Base-by-base conservation (phyloP, 179 eudicot genomes). In the Spergularia azorica region DNA sequence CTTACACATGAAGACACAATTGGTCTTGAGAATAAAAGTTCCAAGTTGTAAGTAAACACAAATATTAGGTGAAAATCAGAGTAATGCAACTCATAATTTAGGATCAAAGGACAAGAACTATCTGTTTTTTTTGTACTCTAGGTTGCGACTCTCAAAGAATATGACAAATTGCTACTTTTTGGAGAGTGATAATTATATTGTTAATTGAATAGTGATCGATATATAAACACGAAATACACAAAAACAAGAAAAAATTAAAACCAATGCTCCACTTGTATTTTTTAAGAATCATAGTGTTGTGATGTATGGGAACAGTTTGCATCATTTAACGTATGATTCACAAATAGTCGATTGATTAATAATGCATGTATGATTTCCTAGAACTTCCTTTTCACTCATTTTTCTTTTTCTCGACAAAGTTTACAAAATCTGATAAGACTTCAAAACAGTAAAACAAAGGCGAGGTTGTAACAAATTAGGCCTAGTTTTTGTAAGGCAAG, bases 91-190 rank as follows among this genome's bases (percentile, higher is more conserved):
- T 50, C 54, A 26, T 15, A 13, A 54, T 2, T 12, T 2, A 32
- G 0, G 32, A 14, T 21, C 11, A 32, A 66, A 66, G 41, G 16
- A 66, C 51, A 48, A 15, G 9, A 32, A 41, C 9, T 67, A 43
- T n/a, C 32, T 20, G 20, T 8, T 20, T 21, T 20, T 36, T 36
- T 36, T 36, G 20, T 67, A 18, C 38, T 48, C 9, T 18, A 67
- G 56, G n/a, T 57, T 15, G 50, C 50, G 57, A 10, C 50, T 69
- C 0, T 18, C 16, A 18, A 50, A 26, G 58, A 69, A 68, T 68
- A 50, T 68, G 72, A 68, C 72, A 68, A 68, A 68, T 68, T 48
- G 39, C 56, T 18, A 68, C 72, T 68, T 68, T 68, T 68, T 48
- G 57, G 9, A 21, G 14, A 68, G 32, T 39, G 50, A 5, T 48